Evolutionary conservation across 148 eudicot species (phyloP).

Genomic region (Chenopodium quinoa): DNA sequence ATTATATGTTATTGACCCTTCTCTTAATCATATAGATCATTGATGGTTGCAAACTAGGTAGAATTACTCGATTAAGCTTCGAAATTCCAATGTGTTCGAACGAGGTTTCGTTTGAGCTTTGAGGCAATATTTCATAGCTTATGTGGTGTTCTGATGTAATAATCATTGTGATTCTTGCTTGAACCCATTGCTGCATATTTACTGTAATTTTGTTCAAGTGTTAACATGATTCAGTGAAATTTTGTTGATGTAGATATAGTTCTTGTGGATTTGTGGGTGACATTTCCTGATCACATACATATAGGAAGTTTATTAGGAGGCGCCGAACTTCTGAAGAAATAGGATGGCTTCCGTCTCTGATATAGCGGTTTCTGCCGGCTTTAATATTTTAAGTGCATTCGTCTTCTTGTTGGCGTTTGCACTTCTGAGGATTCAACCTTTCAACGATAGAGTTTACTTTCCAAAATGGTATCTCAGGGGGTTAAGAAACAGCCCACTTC

Average conservation of each 20-base stretch:
- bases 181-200: no score
- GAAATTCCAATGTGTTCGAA: no score
- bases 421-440: conserved; percentile 81
- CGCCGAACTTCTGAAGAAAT: conserved; percentile 26
- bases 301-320: conserved; percentile 9
- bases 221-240: background rate
- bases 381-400: conserved; percentile 69
- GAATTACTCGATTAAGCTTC: no score
- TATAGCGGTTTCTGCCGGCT: conserved; percentile 74
- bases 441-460: conserved; percentile 95
- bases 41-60: background rate
- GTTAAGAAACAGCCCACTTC: conserved; percentile 71
- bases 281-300: background rate
- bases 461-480: conserved; percentile 99
- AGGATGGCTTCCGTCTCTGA: conserved; percentile 77
- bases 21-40: background rate
- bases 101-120: no score
- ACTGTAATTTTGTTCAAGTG: background rate
- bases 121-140: no score
- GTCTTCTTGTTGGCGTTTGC: conserved; percentile 88
- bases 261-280: conserved; percentile 15
- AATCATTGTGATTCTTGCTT: no score
- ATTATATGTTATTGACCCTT: background rate
- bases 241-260: conserved; percentile 14
- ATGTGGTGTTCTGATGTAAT: no score